A percentile compares a stretch with the other conserved stretches of the same genome.
These are phyloP conservation scores for Coemansia aciculifera DNA, from an alignment of 192 early-diverging fungal species.

Conservation along the genomic window DNA sequence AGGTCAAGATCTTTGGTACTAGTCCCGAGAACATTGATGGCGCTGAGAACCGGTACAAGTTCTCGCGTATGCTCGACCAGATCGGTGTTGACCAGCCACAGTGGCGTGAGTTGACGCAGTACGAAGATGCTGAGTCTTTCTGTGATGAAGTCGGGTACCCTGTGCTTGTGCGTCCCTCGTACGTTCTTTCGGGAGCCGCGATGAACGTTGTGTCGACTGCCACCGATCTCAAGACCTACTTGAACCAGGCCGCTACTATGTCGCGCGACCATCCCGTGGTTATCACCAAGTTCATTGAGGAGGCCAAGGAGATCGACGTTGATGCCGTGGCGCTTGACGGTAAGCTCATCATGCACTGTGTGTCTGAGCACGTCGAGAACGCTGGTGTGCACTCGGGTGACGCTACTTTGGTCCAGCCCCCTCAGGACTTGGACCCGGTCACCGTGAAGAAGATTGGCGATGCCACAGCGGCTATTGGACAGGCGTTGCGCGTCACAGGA, in stretches of 20 bases:
- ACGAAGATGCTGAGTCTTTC: constrained; percentile 83
- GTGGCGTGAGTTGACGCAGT: constrained; percentile 94
- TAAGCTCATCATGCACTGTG: constrained; percentile 89
- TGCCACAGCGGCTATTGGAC: constrained; percentile 89
- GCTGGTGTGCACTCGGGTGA: constrained; percentile 99
- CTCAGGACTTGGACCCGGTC: constrained; percentile 92
- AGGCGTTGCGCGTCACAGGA: constrained; percentile 94
- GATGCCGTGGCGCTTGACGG: constrained; percentile 97
- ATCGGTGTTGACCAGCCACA: constrained; percentile 96
- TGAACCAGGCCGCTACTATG: constrained; percentile 87
- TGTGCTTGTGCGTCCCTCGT: constrained; percentile 96
- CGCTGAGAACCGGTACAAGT: constrained; percentile 98
- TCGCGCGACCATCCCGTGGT: constrained; percentile 95
- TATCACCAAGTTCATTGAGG: constrained; percentile 97
- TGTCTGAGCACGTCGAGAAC: constrained; percentile 99
- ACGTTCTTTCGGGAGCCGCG: constrained; percentile 97
- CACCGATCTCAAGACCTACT: constrained; percentile 80
- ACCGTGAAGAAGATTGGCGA: constrained; percentile 91
- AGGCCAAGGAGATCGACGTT: constrained; percentile 98
- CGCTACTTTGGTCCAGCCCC: constrained; percentile 92
- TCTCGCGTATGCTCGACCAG: constrained; percentile 93
- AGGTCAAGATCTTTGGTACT: constrained; percentile 93
- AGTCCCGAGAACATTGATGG: constrained; percentile 96
- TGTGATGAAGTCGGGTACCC: constrained; percentile 90
- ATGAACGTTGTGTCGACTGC: constrained; percentile 94